These are phyloP conservation scores for Lactarius evosmus DNA, from an alignment of 768 basidiomycete genomes.

Conservation along the genomic window DNA sequence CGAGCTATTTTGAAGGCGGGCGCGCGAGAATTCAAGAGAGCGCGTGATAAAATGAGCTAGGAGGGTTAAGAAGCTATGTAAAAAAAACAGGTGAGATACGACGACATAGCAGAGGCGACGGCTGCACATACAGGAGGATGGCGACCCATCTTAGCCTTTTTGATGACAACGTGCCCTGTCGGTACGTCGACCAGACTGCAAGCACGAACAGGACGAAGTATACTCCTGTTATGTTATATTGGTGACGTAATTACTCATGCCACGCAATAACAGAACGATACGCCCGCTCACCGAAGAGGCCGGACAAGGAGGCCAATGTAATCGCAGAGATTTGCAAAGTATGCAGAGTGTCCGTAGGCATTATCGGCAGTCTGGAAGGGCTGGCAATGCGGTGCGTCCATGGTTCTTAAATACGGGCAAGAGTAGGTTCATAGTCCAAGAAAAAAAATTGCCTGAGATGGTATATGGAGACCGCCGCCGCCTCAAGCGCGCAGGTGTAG, in stretches of 20 bases:
- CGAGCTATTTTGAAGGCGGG: slow-evolving; percentile 23
- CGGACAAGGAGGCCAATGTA: slow-evolving; percentile 24
- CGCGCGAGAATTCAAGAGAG: slow-evolving; percentile 27
- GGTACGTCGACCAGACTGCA: slow-evolving; percentile 29
- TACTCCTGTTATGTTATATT: slow-evolving; percentile 23
- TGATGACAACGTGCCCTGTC: slow-evolving; percentile 2
- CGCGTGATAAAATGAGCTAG: slow-evolving; percentile 29
- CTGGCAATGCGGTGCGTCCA: neutral
- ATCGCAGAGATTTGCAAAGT: slow-evolving; percentile 24
- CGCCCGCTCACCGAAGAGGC: slow-evolving; percentile 25
- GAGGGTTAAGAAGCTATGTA: slow-evolving; percentile 28
- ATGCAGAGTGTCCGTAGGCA: slow-evolving; percentile 19
- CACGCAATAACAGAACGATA: neutral
- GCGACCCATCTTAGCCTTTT: slow-evolving; percentile 28
- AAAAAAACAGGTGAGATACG: slow-evolving; percentile 29
- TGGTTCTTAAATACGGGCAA: slow-evolving; percentile 6
- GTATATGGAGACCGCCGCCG: neutral
- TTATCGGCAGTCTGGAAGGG: neutral
- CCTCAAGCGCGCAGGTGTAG: neutral
- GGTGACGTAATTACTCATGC: neutral
- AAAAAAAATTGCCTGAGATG: neutral
- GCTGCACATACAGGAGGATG: slow-evolving; percentile 24
- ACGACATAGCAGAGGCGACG: neutral
- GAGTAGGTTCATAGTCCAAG: neutral
- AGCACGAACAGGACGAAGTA: slow-evolving; percentile 29